Percentiles rank a stretch among this genome's conserved stretches.
These are phyloP conservation scores for Phanerochaete sordida DNA, from an alignment of 768 basidiomycete genomes.

Conservation along the genomic window DNA sequence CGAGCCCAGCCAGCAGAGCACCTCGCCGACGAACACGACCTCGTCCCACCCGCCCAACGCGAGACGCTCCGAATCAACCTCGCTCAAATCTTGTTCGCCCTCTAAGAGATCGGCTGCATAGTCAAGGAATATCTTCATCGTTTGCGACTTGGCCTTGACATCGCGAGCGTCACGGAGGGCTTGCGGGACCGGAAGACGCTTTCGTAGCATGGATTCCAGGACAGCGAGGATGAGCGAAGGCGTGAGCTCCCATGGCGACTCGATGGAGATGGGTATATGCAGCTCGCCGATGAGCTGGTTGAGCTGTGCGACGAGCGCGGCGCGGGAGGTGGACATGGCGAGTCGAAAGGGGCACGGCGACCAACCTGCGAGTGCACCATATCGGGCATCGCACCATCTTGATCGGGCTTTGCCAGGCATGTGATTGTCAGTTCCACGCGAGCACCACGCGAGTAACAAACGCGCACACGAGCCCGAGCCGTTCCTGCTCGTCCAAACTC, in stretches of 20 bases:
- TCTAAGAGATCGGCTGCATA: constrained; percentile 66
- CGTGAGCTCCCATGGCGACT: constrained; percentile 51
- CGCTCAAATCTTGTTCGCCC: constrained; percentile 59
- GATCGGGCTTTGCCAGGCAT: neutral
- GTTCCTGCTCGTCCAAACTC: no score
- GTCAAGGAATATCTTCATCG: constrained; percentile 74
- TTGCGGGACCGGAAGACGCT: constrained; percentile 47
- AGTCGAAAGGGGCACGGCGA: neutral
- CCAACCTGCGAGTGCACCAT: neutral
- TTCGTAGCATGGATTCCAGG: constrained; percentile 56
- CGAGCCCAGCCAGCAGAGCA: constrained; percentile 68
- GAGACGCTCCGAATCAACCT: constrained; percentile 61
- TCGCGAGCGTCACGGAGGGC: constrained; percentile 34
- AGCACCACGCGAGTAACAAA: no score
- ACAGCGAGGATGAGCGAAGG: constrained; percentile 70
- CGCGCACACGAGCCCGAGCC: no score
- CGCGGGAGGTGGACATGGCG: neutral
- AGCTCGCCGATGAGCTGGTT: constrained; percentile 30
- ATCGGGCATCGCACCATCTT: neutral
- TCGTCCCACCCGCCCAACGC: constrained; percentile 67
- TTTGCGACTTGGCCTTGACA: constrained; percentile 45
- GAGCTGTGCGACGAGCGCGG: constrained; percentile 6
- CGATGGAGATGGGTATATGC: constrained; percentile 29
- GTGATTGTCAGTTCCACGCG: neutral
- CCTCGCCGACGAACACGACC: constrained; percentile 58